A percentile compares a stretch with the other conserved stretches of the same genome.
Conservation (phyloP, 2,329 filamentous ascomycete genomes). For the Trichoderma aggressivum region DNA sequence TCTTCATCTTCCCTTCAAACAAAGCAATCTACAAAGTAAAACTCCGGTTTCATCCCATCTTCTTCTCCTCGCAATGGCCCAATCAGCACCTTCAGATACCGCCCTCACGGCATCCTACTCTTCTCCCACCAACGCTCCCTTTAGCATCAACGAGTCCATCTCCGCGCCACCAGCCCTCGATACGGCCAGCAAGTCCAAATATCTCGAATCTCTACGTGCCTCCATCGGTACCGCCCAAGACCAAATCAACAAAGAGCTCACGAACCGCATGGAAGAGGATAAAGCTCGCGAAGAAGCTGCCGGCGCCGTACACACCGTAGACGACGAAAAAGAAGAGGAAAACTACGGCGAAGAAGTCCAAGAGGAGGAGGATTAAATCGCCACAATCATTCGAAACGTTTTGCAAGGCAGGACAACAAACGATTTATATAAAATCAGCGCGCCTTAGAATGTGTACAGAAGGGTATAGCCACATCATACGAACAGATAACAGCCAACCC, state of each 20-base stretch:
- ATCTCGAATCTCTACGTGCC: slow-evolving; percentile 56
- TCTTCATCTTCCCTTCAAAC: slow-evolving; percentile 8
- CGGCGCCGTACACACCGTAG: slow-evolving; percentile 27
- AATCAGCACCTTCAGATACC: background rate
- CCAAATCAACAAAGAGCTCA: slow-evolving; percentile 67
- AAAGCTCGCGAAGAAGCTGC: slow-evolving; percentile 47
- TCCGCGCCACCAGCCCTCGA: slow-evolving; percentile 32
- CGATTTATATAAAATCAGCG: background rate
- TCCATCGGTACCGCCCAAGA: slow-evolving; percentile 60
- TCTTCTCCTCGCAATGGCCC: background rate
- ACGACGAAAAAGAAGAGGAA: slow-evolving; percentile 63
- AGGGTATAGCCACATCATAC: slow-evolving; percentile 30
- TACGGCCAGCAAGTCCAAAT: slow-evolving; percentile 52
- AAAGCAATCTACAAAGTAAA: background rate
- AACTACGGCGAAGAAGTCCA: slow-evolving; percentile 84
- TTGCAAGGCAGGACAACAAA: background rate
- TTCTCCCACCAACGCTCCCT: slow-evolving; percentile 48
- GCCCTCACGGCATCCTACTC: slow-evolving; percentile 51
- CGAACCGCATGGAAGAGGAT: slow-evolving; percentile 70
- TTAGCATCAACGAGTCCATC: slow-evolving; percentile 41
- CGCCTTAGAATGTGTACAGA: background rate
- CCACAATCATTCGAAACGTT: too few relatives aligned
- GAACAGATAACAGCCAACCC: slow-evolving; percentile 25
- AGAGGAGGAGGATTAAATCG: slow-evolving; percentile 51
- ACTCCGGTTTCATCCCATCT: background rate